Conservation (phyloP, 2,329 filamentous ascomycete genomes). For the Chaetomiaceae sp. region DNA sequence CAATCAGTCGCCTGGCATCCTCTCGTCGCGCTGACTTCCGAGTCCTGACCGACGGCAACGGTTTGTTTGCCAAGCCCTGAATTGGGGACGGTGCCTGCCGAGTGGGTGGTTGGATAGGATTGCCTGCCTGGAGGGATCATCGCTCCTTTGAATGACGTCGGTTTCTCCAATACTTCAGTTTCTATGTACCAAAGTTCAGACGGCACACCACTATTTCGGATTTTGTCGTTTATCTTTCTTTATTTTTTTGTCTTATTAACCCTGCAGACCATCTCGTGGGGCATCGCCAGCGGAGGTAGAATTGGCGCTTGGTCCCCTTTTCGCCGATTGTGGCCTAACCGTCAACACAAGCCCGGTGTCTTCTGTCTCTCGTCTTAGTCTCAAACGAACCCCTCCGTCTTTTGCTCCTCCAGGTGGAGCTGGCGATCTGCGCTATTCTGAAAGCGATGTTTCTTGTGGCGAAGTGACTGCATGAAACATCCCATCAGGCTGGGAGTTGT, state of each 20-base stretch:
- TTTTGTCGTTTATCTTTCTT: neutral
- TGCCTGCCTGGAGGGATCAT: constrained; percentile 2
- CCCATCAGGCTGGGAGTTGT: neutral
- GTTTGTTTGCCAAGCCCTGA: constrained; percentile 3
- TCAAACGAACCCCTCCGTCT: neutral
- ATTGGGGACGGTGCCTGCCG: constrained; percentile 5
- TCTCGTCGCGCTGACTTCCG: no score
- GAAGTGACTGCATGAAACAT: constrained; percentile 9
- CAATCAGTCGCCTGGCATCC: no score
- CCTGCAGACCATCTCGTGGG: no score
- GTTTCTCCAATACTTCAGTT: neutral
- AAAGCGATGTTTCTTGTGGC: constrained; percentile 11
- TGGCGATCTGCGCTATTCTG: constrained; percentile 13
- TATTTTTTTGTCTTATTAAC: no score
- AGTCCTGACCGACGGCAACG: no score
- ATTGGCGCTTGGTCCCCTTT: neutral
- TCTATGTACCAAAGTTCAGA: neutral
- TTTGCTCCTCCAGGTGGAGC: constrained; percentile 7
- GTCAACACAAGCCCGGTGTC: neutral
- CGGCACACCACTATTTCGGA: neutral
- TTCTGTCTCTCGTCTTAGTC: neutral
- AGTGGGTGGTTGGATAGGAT: neutral
- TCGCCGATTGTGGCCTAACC: neutral
- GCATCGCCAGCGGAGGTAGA: no score
- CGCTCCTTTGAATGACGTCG: constrained; percentile 16